Base-by-base conservation (phyloP, 257 asterid genomes). In the Nicotiana paniculata region DNA sequence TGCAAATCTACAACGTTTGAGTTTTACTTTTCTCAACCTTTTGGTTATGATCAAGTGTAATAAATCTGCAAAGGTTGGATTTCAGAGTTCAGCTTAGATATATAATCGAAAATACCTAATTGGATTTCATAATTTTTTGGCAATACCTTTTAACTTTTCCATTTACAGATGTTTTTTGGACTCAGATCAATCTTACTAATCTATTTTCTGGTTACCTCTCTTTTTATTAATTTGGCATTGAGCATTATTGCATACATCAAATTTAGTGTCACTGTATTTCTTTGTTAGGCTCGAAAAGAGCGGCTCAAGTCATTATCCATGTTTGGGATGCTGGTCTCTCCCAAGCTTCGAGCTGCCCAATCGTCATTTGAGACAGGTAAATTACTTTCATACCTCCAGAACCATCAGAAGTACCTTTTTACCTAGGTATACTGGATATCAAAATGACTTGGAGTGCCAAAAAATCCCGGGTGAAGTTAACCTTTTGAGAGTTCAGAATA, bases 331-430 rank as follows among this genome's bases (percentile, higher is more conserved):
- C 77, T 96, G 77, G 95, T 96, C 75, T 91, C 98, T 83, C 99
- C 99, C 35, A 94, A 91, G 92, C 99, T 96, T 87, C 94, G 98
- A 67, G 84, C 97, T 75, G 90, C 97, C 76, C 99, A 96, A 81
- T 85, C 88, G 43, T 94, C 99, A 70, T 94, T 93, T 77, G 99
- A 94, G 94, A 89, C 88, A 88, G 99, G 98, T 94, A 88, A n/a
- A n/a, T 18, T 61, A 70, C 77, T 70, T 37, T 28, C 6, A 77
- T 69, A 58, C 53, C 63, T 72, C 48, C 59, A 32, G 58, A 81
- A 66, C 43, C 11, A 46, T 37, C 28, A 26, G 33, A 37, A 53
- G 54, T 67, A 26, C 17, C 21, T 17, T 39, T 59, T 4, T 21
- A 68, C 1, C 32, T 18, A 10, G 46, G 28, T 26, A 51, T 75